Conservation (phyloP, 306 rosid genomes). For the Luffa acutangula region DNA sequence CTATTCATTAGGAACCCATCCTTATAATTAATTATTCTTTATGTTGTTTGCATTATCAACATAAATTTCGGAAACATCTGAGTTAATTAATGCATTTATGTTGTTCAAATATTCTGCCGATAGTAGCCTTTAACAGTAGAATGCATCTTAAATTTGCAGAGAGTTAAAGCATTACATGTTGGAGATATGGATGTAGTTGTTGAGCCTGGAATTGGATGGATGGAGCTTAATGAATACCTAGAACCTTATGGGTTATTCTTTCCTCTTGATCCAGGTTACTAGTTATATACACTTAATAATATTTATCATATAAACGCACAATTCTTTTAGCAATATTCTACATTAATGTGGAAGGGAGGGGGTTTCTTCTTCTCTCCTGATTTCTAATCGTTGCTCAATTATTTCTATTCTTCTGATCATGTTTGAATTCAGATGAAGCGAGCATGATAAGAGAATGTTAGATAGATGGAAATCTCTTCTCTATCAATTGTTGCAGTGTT, state of each 20-base stretch:
- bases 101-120: neutral
- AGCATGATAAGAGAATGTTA: neutral
- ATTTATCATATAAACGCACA: neutral
- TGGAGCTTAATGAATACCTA: conserved; percentile 91
- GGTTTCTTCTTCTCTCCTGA: neutral
- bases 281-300: neutral
- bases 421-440: neutral
- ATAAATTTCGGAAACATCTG: neutral
- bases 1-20: neutral
- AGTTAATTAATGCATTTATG: neutral
- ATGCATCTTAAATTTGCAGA: conserved; percentile 28
- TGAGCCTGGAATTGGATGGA: conserved; percentile 99
- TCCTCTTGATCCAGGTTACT: conserved; percentile 97
- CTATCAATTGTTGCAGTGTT: neutral
- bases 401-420: neutral
- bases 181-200: conserved; percentile 91
- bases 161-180: conserved; percentile 70
- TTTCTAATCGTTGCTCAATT: neutral
- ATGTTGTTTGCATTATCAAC: neutral
- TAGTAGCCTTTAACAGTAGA: neutral
- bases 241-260: conserved; percentile 93
- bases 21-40: neutral
- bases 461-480: neutral
- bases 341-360: neutral
- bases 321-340: neutral